These are phyloP conservation scores for Sphagnum fallax DNA, from an alignment of 228 moss, liverwort and hornwort species.

Conservation along the genomic window DNA sequence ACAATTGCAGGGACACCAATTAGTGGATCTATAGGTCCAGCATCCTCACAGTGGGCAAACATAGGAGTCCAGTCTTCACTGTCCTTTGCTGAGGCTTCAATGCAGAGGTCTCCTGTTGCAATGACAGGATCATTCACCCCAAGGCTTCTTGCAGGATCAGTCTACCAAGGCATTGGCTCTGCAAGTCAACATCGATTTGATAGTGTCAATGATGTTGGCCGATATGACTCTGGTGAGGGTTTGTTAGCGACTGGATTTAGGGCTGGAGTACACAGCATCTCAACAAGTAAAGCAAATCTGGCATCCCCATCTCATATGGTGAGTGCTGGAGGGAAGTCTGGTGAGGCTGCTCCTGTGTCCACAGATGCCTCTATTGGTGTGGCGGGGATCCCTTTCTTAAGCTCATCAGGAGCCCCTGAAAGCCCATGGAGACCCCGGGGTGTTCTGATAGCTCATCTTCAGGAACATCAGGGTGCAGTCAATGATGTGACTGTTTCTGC, in stretches of 20 bases:
- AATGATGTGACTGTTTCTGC: conserved; percentile 41
- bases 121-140: conserved; percentile 5
- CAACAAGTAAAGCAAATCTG: conserved; percentile 6
- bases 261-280: neutral
- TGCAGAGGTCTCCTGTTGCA: conserved; percentile 16
- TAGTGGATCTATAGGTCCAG: conserved; percentile 59
- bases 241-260: conserved; percentile 11
- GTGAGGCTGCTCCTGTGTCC: neutral
- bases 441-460: conserved; percentile 40
- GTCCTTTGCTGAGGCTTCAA: conserved; percentile 22
- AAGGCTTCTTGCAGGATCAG: conserved; percentile 37
- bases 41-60: conserved; percentile 51
- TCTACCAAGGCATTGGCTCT: conserved; percentile 23
- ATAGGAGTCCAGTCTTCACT: conserved; percentile 22
- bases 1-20: conserved; percentile 56
- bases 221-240: conserved; percentile 11
- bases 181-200: conserved; percentile 23
- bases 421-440: conserved; percentile 44
- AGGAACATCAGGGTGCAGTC: conserved; percentile 51
- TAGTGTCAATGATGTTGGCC: conserved; percentile 23
- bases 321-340: neutral
- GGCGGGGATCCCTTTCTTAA: conserved; percentile 23
- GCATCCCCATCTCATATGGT: conserved; percentile 8
- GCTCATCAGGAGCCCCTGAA: conserved; percentile 20
- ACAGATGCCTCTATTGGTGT: neutral